Percentiles rank a stretch among this genome's conserved stretches.
These are phyloP conservation scores for Talaromyces sp. DNA, from an alignment of 2,329 filamentous ascomycete genomes.

Conservation along the genomic window DNA sequence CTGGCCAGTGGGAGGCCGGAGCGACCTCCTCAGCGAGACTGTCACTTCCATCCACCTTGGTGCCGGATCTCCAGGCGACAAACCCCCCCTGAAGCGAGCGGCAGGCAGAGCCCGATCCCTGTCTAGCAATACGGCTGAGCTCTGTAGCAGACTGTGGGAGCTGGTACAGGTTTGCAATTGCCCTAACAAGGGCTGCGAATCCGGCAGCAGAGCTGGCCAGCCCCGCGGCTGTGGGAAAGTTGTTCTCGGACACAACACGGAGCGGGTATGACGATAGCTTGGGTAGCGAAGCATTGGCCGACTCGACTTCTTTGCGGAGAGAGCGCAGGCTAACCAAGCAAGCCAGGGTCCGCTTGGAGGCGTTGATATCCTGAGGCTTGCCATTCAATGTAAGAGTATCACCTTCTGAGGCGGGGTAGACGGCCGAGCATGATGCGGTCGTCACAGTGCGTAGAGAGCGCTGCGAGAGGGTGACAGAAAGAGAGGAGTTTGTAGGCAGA, in stretches of 20 bases:
- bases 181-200: constrained; percentile 66
- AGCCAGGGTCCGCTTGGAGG: constrained; percentile 84
- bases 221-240: constrained; percentile 96
- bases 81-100: constrained; percentile 91
- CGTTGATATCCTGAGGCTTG: constrained; percentile 70
- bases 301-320: constrained; percentile 72
- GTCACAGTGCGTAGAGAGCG: constrained; percentile 91
- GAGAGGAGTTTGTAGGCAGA: constrained; percentile 94
- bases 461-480: constrained; percentile 94
- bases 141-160: constrained; percentile 76
- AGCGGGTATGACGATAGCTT: constrained; percentile 74
- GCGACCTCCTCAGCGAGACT: constrained; percentile 85
- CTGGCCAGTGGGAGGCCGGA: constrained; percentile 84
- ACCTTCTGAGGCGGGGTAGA: constrained; percentile 54
- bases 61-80: constrained; percentile 86
- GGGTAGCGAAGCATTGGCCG: constrained; percentile 66
- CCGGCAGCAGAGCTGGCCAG: constrained; percentile 65
- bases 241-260: constrained; percentile 91
- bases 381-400: constrained; percentile 81
- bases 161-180: constrained; percentile 84
- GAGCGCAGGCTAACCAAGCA: constrained; percentile 83
- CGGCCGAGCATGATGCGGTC: constrained; percentile 80
- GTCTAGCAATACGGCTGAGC: constrained; percentile 81
- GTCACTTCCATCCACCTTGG: constrained; percentile 72
- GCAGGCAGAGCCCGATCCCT: constrained; percentile 93